phyloP scores from a whole-genome alignment of 75 land plant genomes.

The Pinus tabuliformis region DNA sequence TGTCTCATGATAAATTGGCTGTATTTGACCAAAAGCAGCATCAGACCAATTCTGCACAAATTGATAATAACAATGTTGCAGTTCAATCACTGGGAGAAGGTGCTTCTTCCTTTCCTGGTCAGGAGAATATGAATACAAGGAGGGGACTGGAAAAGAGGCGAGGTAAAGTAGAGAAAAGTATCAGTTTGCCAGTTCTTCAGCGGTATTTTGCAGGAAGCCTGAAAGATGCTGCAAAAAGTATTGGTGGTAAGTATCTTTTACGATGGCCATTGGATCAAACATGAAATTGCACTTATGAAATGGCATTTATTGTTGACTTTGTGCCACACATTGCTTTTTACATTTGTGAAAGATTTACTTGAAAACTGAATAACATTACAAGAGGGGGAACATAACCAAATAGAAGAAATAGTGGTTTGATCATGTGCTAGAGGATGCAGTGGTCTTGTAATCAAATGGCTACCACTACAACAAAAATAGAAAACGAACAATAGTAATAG shows the following conservation, averaged over 20 bases:
- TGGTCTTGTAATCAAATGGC: not conserved
- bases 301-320: conserved; percentile 1
- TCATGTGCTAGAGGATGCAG: not conserved
- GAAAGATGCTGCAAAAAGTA: conserved; percentile 79
- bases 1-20: not conserved
- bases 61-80: not conserved
- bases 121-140: conserved; percentile 15
- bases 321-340: not conserved
- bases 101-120: conserved; percentile 6
- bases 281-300: not conserved
- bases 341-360: not conserved
- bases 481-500: too few relatives aligned
- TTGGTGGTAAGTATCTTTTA: conserved; percentile 56
- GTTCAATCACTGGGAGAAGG: conserved; percentile 1
- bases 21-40: not conserved
- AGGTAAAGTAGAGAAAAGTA: conserved; percentile 38
- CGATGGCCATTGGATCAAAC: not conserved
- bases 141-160: conserved; percentile 18
- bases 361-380: not conserved
- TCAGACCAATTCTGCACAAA: not conserved
- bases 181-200: conserved; percentile 52
- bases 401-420: not conserved
- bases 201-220: conserved; percentile 81
- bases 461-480: too few relatives aligned
- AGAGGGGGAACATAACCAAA: not conserved